Evolutionary conservation across 768 basidiomycete genomes (phyloP).

Genomic region (Trametes maxima): DNA sequence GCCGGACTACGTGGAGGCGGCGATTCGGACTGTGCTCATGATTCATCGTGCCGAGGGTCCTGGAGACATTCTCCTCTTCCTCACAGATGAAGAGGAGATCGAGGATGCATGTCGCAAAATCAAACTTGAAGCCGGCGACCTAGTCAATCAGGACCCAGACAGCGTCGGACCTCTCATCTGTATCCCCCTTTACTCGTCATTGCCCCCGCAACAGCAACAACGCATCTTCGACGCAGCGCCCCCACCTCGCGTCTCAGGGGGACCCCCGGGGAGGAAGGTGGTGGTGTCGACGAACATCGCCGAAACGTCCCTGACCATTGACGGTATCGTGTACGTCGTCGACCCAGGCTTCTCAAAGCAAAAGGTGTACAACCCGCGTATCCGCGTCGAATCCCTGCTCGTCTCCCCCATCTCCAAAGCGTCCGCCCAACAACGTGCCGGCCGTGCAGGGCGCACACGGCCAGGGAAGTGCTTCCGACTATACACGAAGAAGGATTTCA

Average conservation of each 20-base stretch:
- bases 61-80: slow-evolving; percentile 91
- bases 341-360: slow-evolving; percentile 98
- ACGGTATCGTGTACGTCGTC: slow-evolving; percentile 99
- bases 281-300: slow-evolving; percentile 97
- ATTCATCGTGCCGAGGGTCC: slow-evolving; percentile 95
- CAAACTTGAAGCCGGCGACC: slow-evolving; percentile 85
- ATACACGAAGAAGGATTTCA: slow-evolving; percentile 97
- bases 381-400: slow-evolving; percentile 90
- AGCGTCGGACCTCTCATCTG: slow-evolving; percentile 86
- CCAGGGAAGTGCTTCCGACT: slow-evolving; percentile 97
- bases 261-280: slow-evolving; percentile 89
- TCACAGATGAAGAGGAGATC: slow-evolving; percentile 98
- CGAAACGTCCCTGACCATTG: slow-evolving; percentile 96
- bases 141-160: slow-evolving; percentile 67
- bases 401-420: slow-evolving; percentile 97
- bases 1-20: slow-evolving; percentile 95
- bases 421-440: slow-evolving; percentile 93
- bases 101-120: slow-evolving; percentile 96
- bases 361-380: slow-evolving; percentile 97
- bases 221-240: slow-evolving; percentile 95
- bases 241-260: slow-evolving; percentile 53
- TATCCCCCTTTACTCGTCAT: slow-evolving; percentile 92
- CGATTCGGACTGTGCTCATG: slow-evolving; percentile 94
- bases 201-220: slow-evolving; percentile 94
- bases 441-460: slow-evolving; percentile 93